Percentiles rank a stretch among this genome's conserved stretches.
Conservation (phyloP, 495 filamentous ascomycete genomes). For the Podospora fimiseda region DNA sequence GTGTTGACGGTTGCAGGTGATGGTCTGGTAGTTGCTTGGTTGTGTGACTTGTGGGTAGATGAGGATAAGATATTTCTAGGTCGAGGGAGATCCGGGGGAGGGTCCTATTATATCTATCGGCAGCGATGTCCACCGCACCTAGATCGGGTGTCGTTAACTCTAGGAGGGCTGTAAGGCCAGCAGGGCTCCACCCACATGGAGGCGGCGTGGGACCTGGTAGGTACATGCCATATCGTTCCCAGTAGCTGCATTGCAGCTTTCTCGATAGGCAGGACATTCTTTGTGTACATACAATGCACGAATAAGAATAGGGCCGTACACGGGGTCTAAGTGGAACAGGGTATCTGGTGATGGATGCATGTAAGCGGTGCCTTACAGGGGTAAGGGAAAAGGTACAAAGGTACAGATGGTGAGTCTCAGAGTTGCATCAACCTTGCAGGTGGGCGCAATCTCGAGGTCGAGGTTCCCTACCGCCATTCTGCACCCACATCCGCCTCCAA, state of each 20-base stretch:
- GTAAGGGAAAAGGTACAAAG: not conserved
- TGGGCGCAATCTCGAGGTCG: not conserved
- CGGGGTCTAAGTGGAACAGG: not conserved
- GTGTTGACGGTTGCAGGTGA: not conserved
- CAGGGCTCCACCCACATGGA: constrained; percentile 10
- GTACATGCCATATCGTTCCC: not conserved
- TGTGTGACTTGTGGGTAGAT: too few relatives aligned
- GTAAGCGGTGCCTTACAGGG: not conserved
- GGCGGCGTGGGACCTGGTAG: constrained; percentile 1
- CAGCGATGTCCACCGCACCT: not conserved
- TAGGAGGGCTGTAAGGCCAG: constrained; percentile 8
- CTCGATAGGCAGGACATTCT: not conserved
- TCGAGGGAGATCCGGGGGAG: not conserved
- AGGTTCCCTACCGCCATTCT: constrained; percentile 13
- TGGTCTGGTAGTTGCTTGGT: too few relatives aligned
- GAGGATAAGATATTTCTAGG: not conserved
- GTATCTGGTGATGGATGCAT: not conserved
- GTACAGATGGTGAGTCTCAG: not conserved
- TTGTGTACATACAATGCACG: not conserved
- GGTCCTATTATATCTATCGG: constrained; percentile 13
- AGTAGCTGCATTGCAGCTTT: not conserved
- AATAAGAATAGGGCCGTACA: not conserved
- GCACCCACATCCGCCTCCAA: constrained; percentile 9
- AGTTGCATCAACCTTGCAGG: not conserved
- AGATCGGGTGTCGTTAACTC: not conserved